A percentile compares a stretch with the other conserved stretches of the same genome.
phyloP scores from a whole-genome alignment of 768 basidiomycete species.

The Boletellus ananas region DNA sequence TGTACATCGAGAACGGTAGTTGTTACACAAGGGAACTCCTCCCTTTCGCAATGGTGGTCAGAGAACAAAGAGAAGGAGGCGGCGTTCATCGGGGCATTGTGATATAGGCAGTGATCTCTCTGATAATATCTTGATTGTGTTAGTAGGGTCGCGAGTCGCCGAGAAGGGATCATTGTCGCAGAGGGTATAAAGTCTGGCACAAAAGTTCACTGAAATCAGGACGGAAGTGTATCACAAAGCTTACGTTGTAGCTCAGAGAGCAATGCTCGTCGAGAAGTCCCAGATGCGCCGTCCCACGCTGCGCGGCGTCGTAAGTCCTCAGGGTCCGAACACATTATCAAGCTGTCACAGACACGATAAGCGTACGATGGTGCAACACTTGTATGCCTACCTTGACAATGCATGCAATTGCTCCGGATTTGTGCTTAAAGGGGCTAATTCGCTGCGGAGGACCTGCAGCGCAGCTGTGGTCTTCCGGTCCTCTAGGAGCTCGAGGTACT shows the following conservation, averaged over 20 bases:
- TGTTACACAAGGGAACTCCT: slow-evolving; percentile 79
- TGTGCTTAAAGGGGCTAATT: slow-evolving; percentile 78
- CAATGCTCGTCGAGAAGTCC: slow-evolving; percentile 70
- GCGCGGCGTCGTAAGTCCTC: slow-evolving; percentile 79
- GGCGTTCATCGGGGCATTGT: slow-evolving; percentile 62
- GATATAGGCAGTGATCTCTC: slow-evolving; percentile 78
- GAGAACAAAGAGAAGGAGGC: slow-evolving; percentile 75
- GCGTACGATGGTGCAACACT: slow-evolving; percentile 11
- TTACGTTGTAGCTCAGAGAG: slow-evolving; percentile 81
- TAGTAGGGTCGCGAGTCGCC: slow-evolving; percentile 80
- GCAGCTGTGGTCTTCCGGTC: slow-evolving; percentile 75
- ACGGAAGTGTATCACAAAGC: slow-evolving; percentile 15
- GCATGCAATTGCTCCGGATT: slow-evolving; percentile 81
- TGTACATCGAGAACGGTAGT: slow-evolving; percentile 85
- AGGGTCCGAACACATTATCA: slow-evolving; percentile 89
- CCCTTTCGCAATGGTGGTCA: slow-evolving; percentile 80
- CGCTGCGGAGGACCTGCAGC: slow-evolving; percentile 79
- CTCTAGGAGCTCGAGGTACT: slow-evolving; percentile 92
- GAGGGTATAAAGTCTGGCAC: slow-evolving; percentile 80
- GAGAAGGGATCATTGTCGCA: slow-evolving; percentile 87
- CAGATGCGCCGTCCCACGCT: slow-evolving; percentile 86
- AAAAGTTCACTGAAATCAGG: neutral
- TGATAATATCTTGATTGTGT: slow-evolving; percentile 83
- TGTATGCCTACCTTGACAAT: slow-evolving; percentile 69
- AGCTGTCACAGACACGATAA: slow-evolving; percentile 40